A percentile compares a stretch with the other conserved stretches of the same genome.
phyloP scores from a whole-genome alignment of 768 basidiomycete species.

The Crassisporium funariophilum region DNA sequence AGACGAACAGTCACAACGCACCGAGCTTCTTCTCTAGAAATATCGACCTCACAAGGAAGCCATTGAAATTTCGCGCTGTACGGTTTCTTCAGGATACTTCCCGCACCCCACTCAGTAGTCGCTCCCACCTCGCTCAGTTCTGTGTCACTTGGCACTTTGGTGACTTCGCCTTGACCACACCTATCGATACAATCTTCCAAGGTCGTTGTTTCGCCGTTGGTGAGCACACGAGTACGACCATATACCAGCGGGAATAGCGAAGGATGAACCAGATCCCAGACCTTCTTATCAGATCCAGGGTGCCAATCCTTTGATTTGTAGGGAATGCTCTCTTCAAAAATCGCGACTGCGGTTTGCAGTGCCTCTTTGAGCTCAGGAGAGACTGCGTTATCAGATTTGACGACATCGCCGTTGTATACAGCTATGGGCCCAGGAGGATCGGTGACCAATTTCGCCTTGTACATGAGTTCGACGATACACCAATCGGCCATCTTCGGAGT shows the following conservation, averaged over 20 bases:
- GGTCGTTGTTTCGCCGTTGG: conserved; percentile 15
- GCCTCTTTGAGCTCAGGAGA: conserved; percentile 21
- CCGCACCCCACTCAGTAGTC: too few relatives aligned
- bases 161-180: conserved; percentile 24
- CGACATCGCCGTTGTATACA: conserved; percentile 29
- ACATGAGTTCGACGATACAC: conserved; percentile 29
- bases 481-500: conserved; percentile 27
- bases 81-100: too few relatives aligned
- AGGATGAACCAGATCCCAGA: conserved; percentile 49
- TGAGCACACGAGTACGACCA: conserved; percentile 28
- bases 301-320: conserved; percentile 46
- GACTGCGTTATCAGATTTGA: conserved; percentile 37
- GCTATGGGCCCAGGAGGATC: conserved; percentile 9
- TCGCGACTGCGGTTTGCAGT: conserved; percentile 25
- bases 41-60: conserved; percentile 32
- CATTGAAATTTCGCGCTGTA: conserved; percentile 32
- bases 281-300: conserved; percentile 42
- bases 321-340: conserved; percentile 37
- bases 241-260: conserved; percentile 44
- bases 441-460: conserved; percentile 20
- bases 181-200: conserved; percentile 25
- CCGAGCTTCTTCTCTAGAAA: conserved; percentile 23
- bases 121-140: too few relatives aligned
- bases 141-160: conserved; percentile 13
- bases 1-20: conserved; percentile 1